These are phyloP conservation scores for Agaricales sp. DNA, from an alignment of 1,284 basidiomycete genomes.

Conservation along the genomic window DNA sequence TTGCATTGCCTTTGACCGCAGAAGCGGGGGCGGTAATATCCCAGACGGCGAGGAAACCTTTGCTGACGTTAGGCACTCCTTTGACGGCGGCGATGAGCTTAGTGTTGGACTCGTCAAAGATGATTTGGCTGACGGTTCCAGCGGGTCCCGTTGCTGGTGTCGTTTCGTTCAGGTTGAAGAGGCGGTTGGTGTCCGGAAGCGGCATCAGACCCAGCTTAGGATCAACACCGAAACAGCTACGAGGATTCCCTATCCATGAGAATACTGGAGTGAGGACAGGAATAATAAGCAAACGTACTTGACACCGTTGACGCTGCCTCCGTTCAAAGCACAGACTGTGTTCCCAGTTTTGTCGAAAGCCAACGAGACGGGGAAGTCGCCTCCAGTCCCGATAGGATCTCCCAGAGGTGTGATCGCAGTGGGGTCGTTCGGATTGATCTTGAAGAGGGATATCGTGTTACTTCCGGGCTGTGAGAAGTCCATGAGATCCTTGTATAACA, in stretches of 20 bases:
- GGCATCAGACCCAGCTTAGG: constrained; percentile 26
- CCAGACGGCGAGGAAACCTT: constrained; percentile 25
- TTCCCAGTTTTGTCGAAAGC: constrained; percentile 30
- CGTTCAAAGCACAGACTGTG: constrained; percentile 34
- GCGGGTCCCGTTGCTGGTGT: constrained; percentile 24
- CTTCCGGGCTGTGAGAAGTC: no score
- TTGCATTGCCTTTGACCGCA: no score
- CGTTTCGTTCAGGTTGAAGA: constrained; percentile 33
- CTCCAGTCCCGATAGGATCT: constrained; percentile 28
- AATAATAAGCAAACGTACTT: constrained; percentile 19
- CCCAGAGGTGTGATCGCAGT: constrained; percentile 29
- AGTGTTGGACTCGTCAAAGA: constrained; percentile 22
- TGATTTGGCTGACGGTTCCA: constrained; percentile 20
- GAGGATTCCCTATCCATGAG: constrained; percentile 3
- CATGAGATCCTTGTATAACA: no score
- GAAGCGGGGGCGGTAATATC: constrained; percentile 16
- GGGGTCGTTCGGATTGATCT: constrained; percentile 30
- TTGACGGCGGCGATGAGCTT: constrained; percentile 24
- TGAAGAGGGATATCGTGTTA: constrained; percentile 35
- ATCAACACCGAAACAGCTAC: constrained; percentile 34
- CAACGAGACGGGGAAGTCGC: constrained; percentile 39
- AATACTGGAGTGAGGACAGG: not conserved
- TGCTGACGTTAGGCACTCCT: constrained; percentile 18
- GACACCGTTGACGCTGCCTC: constrained; percentile 36
- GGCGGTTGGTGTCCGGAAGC: constrained; percentile 28